Percentiles rank a stretch among this genome's conserved stretches.
These are phyloP conservation scores for Cladophialophora psammophila DNA, from an alignment of 2,329 filamentous ascomycete species.

Conservation along the genomic window DNA sequence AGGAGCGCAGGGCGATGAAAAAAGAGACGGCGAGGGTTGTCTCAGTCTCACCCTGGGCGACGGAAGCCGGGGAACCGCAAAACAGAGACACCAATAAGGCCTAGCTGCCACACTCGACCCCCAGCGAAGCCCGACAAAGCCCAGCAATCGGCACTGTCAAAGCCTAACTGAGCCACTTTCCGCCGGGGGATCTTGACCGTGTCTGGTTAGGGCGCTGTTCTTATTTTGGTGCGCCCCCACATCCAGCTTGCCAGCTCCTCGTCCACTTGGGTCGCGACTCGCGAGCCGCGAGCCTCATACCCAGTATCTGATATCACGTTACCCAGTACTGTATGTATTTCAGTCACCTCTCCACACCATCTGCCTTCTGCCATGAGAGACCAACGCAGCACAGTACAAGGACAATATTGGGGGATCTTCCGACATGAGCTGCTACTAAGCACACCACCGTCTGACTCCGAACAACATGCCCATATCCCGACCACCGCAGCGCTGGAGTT, in stretches of 20 bases:
- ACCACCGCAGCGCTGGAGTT: neutral
- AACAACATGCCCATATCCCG: neutral
- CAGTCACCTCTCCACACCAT: neutral
- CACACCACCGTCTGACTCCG: neutral
- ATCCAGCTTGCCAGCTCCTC: neutral
- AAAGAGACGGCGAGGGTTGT: constrained; percentile 12
- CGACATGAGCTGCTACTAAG: neutral
- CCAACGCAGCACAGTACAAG: neutral
- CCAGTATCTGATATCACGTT: constrained; percentile 4
- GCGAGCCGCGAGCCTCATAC: neutral
- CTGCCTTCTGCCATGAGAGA: neutral
- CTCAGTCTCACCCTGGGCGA: constrained; percentile 34
- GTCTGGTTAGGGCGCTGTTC: constrained; percentile 19
- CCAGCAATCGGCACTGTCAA: neutral
- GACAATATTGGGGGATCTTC: neutral
- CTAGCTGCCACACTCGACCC: constrained; percentile 11
- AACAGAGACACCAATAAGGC: constrained; percentile 18
- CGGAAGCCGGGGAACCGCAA: constrained; percentile 27
- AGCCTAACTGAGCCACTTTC: constrained; percentile 13
- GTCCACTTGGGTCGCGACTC: neutral
- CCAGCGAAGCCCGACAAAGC: neutral
- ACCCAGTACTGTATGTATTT: neutral
- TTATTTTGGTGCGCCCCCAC: constrained; percentile 24
- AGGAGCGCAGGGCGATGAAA: constrained; percentile 22
- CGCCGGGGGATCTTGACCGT: constrained; percentile 18